Evolutionary conservation across 2,329 filamentous ascomycete genomes (phyloP), one percentile per base, ranked within the genome.

Genomic region (Xylariales sp.): DNA sequence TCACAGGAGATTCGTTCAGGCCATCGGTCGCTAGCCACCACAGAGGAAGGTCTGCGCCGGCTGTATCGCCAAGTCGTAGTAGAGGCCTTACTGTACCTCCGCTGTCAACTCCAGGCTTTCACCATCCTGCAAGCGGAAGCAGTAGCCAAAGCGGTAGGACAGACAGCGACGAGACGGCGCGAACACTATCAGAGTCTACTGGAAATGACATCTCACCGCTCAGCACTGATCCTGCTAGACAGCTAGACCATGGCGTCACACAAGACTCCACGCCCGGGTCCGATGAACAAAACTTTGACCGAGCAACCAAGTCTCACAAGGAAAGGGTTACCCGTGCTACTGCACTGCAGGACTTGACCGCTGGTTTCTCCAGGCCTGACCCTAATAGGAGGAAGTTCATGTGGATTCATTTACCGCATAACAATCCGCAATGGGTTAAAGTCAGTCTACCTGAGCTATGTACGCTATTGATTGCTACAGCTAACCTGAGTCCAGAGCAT

Each of bases 381-480:
- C 58, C 62, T 2, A 46, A 50, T 3, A 54, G 53, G 42, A 65
- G 71, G 18, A 76, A 71, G 52, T 78, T 78, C 48, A 69, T 73
- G 50, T 80, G 76, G 76, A 68, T 79, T 34, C 76, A 80, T 55
- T 48, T 76, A 14, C 72, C 75, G 0, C 78, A 70, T 20, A 79
- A 74, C 7, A 78, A 79, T 38, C 73, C 76, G 0, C 65, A 70
- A 0, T 80, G 76, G 76, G 75, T 78, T 3, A 76, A 74, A 62
- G 74, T 74, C 52, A 45, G 60, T 40, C 3, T 12, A 42, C 25
- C 40, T 47, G 5, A 41, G 5, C 40, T 52, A 19, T 42, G 46
- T 5, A 46, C 53, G 8, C 46, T 49, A 4, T 51, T 51, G 14
- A 37, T 47, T 55, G n/a, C n/a, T n/a, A n/a, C 18, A 48, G 55